Conservation (phyloP, 2,329 filamentous ascomycete genomes). For the Fusarium papillatum region DNA sequence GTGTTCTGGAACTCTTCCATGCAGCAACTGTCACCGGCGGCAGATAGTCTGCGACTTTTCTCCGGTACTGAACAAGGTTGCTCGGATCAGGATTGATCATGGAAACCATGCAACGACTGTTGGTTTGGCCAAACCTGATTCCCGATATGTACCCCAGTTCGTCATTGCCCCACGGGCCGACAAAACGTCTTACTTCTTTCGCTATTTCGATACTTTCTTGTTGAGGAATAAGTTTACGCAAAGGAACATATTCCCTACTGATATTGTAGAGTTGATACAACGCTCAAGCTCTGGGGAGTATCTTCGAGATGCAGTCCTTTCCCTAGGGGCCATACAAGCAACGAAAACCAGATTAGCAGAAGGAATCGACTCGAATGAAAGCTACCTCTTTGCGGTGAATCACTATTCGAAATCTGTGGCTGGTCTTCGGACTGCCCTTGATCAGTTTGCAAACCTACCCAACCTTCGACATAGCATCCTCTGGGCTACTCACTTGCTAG, state of each 20-base stretch:
- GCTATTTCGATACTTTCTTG: constrained; percentile 48
- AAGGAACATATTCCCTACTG: background rate
- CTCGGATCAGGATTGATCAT: constrained; percentile 40
- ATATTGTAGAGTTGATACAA: constrained; percentile 41
- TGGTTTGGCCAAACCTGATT: background rate
- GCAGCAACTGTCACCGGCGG: constrained; percentile 46
- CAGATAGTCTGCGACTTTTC: constrained; percentile 40
- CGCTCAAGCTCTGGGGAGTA: constrained; percentile 24
- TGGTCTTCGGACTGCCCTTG: constrained; percentile 38
- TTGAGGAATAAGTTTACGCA: constrained; percentile 46
- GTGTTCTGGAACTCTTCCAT: constrained; percentile 51
- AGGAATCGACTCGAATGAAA: background rate
- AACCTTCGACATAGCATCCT: constrained; percentile 36
- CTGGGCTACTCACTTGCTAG: constrained; percentile 51
- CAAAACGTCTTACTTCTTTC: constrained; percentile 37
- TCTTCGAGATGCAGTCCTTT: constrained; percentile 46
- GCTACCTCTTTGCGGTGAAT: constrained; percentile 28
- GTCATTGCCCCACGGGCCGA: constrained; percentile 18
- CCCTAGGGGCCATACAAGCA: constrained; percentile 49
- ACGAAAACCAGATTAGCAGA: constrained; percentile 27
- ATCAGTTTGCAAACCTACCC: background rate
- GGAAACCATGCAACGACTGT: constrained; percentile 19
- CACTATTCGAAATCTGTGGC: constrained; percentile 45
- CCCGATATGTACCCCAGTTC: background rate
- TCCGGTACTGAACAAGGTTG: background rate